phyloP scores from a whole-genome alignment of 2,329 filamentous ascomycete species.

The Beauveria sp. region DNA sequence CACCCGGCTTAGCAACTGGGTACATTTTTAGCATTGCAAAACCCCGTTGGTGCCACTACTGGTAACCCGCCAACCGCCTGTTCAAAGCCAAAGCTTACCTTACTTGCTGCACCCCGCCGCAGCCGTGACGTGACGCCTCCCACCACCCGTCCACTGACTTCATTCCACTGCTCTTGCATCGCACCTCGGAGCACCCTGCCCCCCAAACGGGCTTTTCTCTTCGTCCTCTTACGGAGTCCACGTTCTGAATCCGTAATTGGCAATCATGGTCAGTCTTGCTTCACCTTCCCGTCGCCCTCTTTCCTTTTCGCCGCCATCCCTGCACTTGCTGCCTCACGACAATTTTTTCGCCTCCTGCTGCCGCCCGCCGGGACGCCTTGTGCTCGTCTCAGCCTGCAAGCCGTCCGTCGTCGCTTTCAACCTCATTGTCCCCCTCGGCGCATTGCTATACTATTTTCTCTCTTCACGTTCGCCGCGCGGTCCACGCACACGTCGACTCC shows the following conservation, averaged over 20 bases:
- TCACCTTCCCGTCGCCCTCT: background rate
- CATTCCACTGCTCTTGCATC: conserved; percentile 7
- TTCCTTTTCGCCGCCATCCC: background rate
- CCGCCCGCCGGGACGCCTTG: conserved; percentile 12
- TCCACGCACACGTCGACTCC: background rate
- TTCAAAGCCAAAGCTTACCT: background rate
- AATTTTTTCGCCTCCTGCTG: conserved; percentile 4
- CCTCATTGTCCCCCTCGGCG: background rate
- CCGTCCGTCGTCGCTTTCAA: background rate
- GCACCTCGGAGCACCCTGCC: conserved; percentile 5
- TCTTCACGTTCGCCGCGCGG: background rate
- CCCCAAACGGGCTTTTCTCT: conserved; percentile 6
- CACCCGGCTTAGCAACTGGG: background rate
- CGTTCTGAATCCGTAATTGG: conserved; percentile 2
- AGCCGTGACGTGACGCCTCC: conserved; percentile 10
- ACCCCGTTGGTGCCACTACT: background rate
- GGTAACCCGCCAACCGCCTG: background rate
- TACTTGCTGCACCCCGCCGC: conserved; percentile 4
- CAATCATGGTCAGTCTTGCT: conserved; percentile 7
- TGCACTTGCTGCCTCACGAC: conserved; percentile 3
- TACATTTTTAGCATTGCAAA: background rate
- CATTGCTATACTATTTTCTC: background rate
- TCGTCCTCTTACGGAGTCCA: conserved; percentile 4
- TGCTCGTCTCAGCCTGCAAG: background rate
- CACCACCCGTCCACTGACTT: background rate